Conservation (phyloP, 306 rosid species). For the Prunus campanulata region DNA sequence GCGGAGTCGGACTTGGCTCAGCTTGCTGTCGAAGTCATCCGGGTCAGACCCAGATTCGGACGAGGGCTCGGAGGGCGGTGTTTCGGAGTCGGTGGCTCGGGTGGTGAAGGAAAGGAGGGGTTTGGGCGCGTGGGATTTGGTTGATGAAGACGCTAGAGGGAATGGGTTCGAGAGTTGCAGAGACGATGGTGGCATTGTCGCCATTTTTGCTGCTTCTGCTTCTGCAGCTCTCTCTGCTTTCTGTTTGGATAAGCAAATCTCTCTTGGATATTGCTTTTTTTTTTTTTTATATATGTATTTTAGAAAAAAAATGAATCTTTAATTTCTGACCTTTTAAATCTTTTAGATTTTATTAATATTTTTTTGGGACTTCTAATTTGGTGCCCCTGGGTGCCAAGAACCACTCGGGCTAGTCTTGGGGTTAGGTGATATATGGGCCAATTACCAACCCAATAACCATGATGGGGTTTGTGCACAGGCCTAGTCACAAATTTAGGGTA, state of each 20-base stretch:
- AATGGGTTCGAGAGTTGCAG: slow-evolving; percentile 45
- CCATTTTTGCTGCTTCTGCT: slow-evolving; percentile 40
- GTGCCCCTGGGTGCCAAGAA: neutral
- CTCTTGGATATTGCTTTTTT: neutral
- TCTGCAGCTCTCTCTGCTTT: neutral
- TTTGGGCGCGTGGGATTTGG: slow-evolving; percentile 39
- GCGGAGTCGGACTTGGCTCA: slow-evolving; percentile 43
- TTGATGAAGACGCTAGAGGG: slow-evolving; percentile 30
- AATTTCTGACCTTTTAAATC: neutral
- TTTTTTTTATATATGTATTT: neutral
- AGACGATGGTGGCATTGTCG: slow-evolving; percentile 40
- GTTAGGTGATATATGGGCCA: neutral
- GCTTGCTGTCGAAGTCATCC: slow-evolving; percentile 24
- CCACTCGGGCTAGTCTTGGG: neutral
- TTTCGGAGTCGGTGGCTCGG: slow-evolving; percentile 56
- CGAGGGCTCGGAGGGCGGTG: slow-evolving; percentile 41
- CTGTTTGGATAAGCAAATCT: slow-evolving; percentile 20
- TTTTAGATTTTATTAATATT: neutral
- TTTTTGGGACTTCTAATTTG: neutral
- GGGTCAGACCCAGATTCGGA: slow-evolving; percentile 24
- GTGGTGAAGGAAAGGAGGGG: slow-evolving; percentile 33
- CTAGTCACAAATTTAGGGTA: too few species aligned
- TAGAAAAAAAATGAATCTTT: neutral
- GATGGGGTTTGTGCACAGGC: too few species aligned
- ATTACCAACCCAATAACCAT: neutral